Evolutionary conservation across 2,329 filamentous ascomycete genomes (phyloP).

Genomic region (Phaeomoniella chlamydospora): DNA sequence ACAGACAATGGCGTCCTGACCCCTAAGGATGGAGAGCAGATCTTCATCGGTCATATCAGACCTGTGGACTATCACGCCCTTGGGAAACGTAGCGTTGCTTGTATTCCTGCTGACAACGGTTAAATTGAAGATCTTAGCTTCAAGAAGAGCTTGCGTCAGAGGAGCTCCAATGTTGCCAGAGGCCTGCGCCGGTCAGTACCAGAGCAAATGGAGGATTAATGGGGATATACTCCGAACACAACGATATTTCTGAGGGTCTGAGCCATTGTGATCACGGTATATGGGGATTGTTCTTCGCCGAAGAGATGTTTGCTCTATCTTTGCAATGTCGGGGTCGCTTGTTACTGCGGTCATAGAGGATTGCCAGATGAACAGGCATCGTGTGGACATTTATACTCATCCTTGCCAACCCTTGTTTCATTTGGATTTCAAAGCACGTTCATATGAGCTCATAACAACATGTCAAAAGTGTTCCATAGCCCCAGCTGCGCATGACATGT

Average conservation of each 20-base stretch:
- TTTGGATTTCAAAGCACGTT: too few species aligned
- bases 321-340: too few species aligned
- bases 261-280: neutral
- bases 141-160: slow-evolving; percentile 1
- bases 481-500: too few species aligned
- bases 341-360: too few species aligned
- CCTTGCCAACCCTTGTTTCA: too few species aligned
- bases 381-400: too few species aligned
- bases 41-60: slow-evolving; percentile 12
- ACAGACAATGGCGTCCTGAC: slow-evolving; percentile 18
- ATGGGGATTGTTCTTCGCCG: too few species aligned
- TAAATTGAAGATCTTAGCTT: slow-evolving; percentile 8
- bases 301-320: too few species aligned
- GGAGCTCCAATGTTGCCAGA: slow-evolving; percentile 11
- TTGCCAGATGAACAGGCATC: too few species aligned
- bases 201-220: neutral
- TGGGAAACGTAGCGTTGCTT: slow-evolving; percentile 10
- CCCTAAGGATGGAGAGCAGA: slow-evolving; percentile 13
- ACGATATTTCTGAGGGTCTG: neutral
- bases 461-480: too few species aligned
- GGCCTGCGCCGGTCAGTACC: slow-evolving; percentile 8
- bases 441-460: too few species aligned
- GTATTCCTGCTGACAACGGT: slow-evolving; percentile 13
- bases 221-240: neutral
- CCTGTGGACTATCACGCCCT: slow-evolving; percentile 9